These are phyloP conservation scores for Candida orba DNA, from an alignment of 805 yeast species.

Conservation along the genomic window DNA sequence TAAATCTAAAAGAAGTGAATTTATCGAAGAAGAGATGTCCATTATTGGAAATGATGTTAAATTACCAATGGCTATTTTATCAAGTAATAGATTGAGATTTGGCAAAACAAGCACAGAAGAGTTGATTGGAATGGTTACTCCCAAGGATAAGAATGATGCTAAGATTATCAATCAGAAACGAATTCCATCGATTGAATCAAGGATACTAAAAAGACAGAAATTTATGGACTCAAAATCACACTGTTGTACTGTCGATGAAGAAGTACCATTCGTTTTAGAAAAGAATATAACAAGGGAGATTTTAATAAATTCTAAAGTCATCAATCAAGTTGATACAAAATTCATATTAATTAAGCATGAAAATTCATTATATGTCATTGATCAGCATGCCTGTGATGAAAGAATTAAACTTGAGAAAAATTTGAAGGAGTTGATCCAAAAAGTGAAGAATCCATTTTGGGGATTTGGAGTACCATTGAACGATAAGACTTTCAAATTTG, in stretches of 20 bases:
- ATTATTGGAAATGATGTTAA: background rate
- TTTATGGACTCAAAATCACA: no score
- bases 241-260: background rate
- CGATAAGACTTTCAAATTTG: constrained; percentile 5
- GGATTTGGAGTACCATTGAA: constrained; percentile 11
- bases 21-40: background rate
- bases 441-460: constrained; percentile 20
- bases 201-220: no score
- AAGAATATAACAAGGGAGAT: constrained; percentile 14
- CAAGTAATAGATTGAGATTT: background rate
- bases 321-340: constrained; percentile 56
- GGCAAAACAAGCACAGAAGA: constrained; percentile 1
- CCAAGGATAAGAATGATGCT: background rate
- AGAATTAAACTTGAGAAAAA: constrained; percentile 52
- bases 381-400: constrained; percentile 87
- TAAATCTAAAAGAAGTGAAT: background rate
- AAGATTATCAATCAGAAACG: background rate
- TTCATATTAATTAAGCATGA: constrained; percentile 44
- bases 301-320: constrained; percentile 25
- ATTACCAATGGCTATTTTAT: background rate
- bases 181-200: background rate
- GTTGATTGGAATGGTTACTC: constrained; percentile 4
- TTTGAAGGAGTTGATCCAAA: constrained; percentile 30
- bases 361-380: constrained; percentile 39
- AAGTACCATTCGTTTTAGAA: constrained; percentile 8